phyloP scores from a whole-genome alignment of 2,329 filamentous ascomycete species.

The Aspergillus amoenus region DNA sequence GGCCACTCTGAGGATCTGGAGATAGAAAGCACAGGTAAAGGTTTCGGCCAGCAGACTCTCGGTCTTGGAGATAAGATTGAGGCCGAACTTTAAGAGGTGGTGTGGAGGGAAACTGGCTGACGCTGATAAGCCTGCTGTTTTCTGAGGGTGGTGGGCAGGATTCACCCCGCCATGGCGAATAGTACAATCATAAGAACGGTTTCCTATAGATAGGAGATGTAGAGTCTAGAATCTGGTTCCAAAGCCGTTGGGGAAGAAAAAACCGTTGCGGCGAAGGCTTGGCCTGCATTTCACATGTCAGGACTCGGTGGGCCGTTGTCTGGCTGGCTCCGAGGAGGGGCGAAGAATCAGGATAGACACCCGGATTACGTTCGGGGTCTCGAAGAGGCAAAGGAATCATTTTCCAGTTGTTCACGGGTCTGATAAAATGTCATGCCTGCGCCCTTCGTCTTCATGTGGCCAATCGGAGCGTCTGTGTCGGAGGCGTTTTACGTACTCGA shows the following conservation, averaged over 20 bases:
- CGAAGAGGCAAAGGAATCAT: too few relatives aligned
- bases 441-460: not conserved
- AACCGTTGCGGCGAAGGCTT: not conserved
- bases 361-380: not conserved
- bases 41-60: not conserved
- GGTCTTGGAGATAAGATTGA: not conserved
- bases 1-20: not conserved
- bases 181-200: not conserved
- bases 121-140: slow-evolving; percentile 2
- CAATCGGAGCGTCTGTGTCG: not conserved
- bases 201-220: not conserved
- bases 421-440: not conserved
- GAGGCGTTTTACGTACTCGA: not conserved
- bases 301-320: not conserved
- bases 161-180: slow-evolving; percentile 1
- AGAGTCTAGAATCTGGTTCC: not conserved
- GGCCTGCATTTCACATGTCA: slow-evolving; percentile 11
- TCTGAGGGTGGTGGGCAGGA: not conserved
- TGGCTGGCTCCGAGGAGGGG: not conserved
- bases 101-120: not conserved
- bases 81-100: not conserved
- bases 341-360: not conserved
- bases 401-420: too few relatives aligned
- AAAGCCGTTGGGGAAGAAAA: not conserved
- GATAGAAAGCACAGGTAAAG: not conserved